phyloP scores from a whole-genome alignment of 305 asterid species.

The Ajuga reptans region DNA sequence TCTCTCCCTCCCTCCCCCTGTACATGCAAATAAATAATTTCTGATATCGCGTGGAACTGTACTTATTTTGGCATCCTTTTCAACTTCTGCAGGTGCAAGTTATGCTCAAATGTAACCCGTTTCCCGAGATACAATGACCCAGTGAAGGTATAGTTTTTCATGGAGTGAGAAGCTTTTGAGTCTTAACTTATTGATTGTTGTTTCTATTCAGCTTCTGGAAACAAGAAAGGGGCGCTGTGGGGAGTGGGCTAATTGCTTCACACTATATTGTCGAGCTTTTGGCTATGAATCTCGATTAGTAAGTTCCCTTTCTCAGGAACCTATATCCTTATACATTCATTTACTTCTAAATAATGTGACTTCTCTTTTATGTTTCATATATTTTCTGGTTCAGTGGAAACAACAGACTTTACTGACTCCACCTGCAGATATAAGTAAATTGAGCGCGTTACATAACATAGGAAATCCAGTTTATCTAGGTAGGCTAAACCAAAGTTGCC shows the following conservation, averaged over 20 bases:
- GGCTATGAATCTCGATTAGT: conserved; percentile 90
- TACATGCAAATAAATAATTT: conserved; percentile 2
- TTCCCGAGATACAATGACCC: conserved; percentile 98
- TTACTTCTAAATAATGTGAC: conserved; percentile 1
- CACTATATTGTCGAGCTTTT: conserved; percentile 87
- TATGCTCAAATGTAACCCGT: conserved; percentile 65
- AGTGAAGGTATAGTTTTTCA: conserved; percentile 50
- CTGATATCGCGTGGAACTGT: neutral
- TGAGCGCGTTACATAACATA: neutral
- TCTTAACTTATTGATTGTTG: conserved; percentile 20
- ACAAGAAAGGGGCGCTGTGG: conserved; percentile 95
- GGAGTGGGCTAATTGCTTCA: conserved; percentile 99
- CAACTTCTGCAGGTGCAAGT: conserved; percentile 56
- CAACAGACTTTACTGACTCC: neutral
- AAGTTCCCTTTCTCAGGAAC: conserved; percentile 26
- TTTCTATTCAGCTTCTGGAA: conserved; percentile 68
- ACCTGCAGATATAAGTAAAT: neutral
- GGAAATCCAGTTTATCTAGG: neutral
- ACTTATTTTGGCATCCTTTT: conserved; percentile 17
- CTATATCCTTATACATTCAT: neutral
- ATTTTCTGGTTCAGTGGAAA: neutral
- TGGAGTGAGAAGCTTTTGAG: conserved; percentile 17
- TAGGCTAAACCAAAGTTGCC: neutral
- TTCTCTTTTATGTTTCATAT: neutral
- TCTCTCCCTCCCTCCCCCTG: neutral